Percentiles rank a stretch among this genome's conserved stretches.
Evolutionary conservation across 2,329 filamentous ascomycete genomes (phyloP).

Genomic region (Thyridium curvatum): DNA sequence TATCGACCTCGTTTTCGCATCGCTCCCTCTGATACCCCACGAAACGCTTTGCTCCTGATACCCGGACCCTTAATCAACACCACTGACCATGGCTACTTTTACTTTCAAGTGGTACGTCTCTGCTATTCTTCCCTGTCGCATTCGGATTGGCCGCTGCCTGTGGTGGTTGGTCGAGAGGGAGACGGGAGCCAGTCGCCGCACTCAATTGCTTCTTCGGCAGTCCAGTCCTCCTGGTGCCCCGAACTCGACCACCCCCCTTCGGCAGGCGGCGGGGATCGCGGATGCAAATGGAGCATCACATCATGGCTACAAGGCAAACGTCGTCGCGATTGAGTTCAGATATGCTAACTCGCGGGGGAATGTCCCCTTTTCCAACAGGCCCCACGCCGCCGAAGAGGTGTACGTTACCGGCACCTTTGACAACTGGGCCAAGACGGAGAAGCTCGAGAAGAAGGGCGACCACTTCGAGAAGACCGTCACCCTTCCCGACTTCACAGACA

Average conservation of each 20-base stretch:
- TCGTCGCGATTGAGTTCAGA: conserved; percentile 6
- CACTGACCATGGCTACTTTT: conserved; percentile 52
- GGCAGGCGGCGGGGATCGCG: not conserved
- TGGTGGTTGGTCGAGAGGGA: not conserved
- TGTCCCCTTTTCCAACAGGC: conserved; percentile 49
- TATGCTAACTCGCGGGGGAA: no score
- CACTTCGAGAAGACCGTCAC: conserved; percentile 76
- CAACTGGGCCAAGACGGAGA: conserved; percentile 81
- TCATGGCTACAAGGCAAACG: not conserved
- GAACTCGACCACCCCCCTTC: no score
- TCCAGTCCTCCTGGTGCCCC: no score
- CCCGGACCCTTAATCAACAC: conserved; percentile 3
- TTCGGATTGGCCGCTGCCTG: not conserved
- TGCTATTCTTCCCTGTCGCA: not conserved
- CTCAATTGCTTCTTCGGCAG: no score
- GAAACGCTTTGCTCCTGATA: not conserved
- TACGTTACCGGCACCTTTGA: conserved; percentile 96
- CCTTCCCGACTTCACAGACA: conserved; percentile 58
- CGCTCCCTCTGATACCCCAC: not conserved
- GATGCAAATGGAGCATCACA: not conserved
- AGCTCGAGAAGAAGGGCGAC: conserved; percentile 69
- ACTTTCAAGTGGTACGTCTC: conserved; percentile 63
- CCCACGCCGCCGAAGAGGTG: conserved; percentile 76
- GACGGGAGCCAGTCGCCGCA: not conserved
- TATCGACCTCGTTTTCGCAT: not conserved